Base-by-base conservation (phyloP, 129 eudicot species). In the Solidago caesia region DNA sequence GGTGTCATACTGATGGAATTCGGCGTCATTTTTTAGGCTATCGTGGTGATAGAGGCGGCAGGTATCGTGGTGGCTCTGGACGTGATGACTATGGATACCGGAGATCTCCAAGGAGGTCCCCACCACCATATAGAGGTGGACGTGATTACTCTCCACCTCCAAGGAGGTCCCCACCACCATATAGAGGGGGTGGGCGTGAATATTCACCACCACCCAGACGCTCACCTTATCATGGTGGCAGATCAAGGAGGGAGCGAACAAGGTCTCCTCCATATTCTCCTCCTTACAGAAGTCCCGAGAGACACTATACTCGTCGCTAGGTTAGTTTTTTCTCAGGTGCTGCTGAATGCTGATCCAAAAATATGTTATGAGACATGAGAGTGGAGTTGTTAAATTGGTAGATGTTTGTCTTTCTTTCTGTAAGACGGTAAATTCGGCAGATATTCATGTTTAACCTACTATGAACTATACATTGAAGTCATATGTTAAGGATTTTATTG, bases 161-260 rank as follows among this genome's bases (percentile, higher is more conserved):
- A 51, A 85, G 96, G 80, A 85, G 88, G 62, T 87, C 97, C 2
- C 92, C 85, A 6, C 85, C 92, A 8, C 91, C 90, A 6, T 88
- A 88, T 64, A 86, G 90, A 71, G 92, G 92, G 72, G 89, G 88
- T 15, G 84, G 89, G 29, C 87, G 94, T 53, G 96, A 89, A 53
- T 90, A 86, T 79, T 93, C 96, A 8, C 96, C 84, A 1, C 96
- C 84, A 0, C 84, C 97, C 39, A 83, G 87, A 73, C 85, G 86
- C 52, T 88, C 95, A 1, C 96, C 98, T 45, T 83, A 79, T 43
- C 66, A 80, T 71, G 94, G 86, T 48, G 95, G 92, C 42, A 92
- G 92, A 75, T 91, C 99, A 70, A 91, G 99, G 80, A 87, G 99
- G 84, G 93, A 91, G 3, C 75, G 96, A 6, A 80, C 91, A 46